A percentile compares a stretch with the other conserved stretches of the same genome.
Evolutionary conservation across 2,329 filamentous ascomycete species (phyloP).

Genomic region (Aspergillus ochraceus): DNA sequence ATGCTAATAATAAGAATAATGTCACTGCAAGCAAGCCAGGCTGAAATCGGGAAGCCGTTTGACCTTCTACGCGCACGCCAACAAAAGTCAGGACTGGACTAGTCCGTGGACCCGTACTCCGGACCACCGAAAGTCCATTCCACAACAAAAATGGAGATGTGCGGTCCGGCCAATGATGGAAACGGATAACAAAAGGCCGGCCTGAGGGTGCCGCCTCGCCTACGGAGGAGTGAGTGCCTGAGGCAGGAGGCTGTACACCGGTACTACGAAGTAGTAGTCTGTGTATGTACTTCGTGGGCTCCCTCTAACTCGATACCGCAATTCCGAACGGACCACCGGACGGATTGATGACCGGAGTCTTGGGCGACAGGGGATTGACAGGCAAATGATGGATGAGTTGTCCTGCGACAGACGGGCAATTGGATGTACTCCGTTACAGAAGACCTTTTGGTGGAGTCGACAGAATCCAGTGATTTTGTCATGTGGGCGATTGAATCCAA

Average conservation of each 20-base stretch:
- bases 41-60: neutral
- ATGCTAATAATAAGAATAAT: too few species aligned
- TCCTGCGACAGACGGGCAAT: neutral
- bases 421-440: neutral
- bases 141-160: neutral
- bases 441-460: neutral
- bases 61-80: too few species aligned
- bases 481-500: constrained; percentile 3
- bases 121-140: too few species aligned
- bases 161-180: neutral
- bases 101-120: neutral
- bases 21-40: neutral
- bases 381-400: neutral
- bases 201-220: neutral
- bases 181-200: neutral
- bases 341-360: neutral
- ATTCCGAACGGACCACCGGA: neutral
- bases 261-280: too few species aligned
- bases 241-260: neutral
- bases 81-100: neutral
- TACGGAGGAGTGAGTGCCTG: neutral
- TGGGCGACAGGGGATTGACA: neutral
- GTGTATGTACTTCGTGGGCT: too few species aligned
- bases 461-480: constrained; percentile 1
- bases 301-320: neutral